Conservation (phyloP, 2,329 filamentous ascomycete species). For the Verticillium longisporum region DNA sequence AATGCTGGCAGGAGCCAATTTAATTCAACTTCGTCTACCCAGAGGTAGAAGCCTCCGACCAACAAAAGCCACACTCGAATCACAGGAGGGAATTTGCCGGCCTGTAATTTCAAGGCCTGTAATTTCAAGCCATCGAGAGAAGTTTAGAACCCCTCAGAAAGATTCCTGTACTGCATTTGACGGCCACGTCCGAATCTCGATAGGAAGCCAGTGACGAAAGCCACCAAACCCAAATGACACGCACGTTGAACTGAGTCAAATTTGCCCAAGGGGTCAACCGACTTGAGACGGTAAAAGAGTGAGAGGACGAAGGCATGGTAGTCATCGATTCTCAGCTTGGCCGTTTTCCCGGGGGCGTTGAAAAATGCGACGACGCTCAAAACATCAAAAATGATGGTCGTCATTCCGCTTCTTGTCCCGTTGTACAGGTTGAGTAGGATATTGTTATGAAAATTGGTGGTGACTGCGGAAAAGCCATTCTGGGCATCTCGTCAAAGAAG, state of each 20-base stretch:
- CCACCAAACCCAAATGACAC: neutral
- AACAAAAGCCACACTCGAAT: neutral
- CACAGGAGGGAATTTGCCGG: neutral
- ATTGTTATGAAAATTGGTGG: neutral
- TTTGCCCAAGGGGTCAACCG: neutral
- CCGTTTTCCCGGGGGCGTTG: neutral
- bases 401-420: neutral
- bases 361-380: neutral
- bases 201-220: neutral
- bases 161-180: neutral
- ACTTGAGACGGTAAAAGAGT: neutral
- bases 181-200: neutral
- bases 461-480: neutral
- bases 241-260: neutral
- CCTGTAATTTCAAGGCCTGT: too few relatives aligned
- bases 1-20: neutral
- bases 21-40: neutral
- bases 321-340: neutral
- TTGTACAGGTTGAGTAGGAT: neutral
- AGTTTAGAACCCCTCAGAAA: neutral
- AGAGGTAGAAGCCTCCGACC: neutral
- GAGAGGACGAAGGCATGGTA: neutral
- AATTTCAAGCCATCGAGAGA: neutral
- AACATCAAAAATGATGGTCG: neutral
- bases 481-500: neutral